Conservation (phyloP, 1,139 yeast species). For the Pichia sp. region DNA sequence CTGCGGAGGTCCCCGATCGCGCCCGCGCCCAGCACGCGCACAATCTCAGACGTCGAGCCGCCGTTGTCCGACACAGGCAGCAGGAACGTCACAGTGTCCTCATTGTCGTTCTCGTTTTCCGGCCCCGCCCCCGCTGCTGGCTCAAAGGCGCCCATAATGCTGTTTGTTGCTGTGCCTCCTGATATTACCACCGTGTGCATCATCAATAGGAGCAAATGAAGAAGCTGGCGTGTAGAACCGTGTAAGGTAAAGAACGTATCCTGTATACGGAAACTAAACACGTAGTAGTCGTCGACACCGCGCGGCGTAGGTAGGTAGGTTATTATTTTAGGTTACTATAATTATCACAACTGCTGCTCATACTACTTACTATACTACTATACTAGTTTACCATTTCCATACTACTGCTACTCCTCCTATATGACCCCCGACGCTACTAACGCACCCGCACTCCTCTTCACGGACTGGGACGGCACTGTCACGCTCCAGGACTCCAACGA, state of each 20-base stretch:
- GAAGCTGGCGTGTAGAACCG: neutral
- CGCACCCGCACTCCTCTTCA: slow-evolving; percentile 70
- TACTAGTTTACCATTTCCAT: neutral
- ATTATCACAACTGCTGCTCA: no score
- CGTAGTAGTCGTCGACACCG: no score
- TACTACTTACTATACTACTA: no score
- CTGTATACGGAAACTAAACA: no score
- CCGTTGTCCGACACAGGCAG: slow-evolving; percentile 91
- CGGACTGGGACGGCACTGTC: slow-evolving; percentile 98
- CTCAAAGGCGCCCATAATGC: neutral
- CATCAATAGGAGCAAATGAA: slow-evolving; percentile 7
- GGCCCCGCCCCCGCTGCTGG: no score
- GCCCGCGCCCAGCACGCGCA: slow-evolving; percentile 89
- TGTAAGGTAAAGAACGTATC: neutral
- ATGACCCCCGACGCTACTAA: slow-evolving; percentile 6
- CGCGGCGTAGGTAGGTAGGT: no score
- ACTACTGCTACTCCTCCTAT: neutral
- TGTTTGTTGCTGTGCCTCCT: slow-evolving; percentile 65
- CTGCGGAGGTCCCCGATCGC: slow-evolving; percentile 92
- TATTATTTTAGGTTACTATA: no score
- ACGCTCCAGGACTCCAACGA: slow-evolving; percentile 91
- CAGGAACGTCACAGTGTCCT: slow-evolving; percentile 44
- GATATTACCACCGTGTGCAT: slow-evolving; percentile 42
- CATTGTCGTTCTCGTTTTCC: no score
- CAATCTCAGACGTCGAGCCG: slow-evolving; percentile 86